These are phyloP conservation scores for Aspergillus fructus DNA, from an alignment of 2,329 filamentous ascomycete species.

Conservation along the genomic window DNA sequence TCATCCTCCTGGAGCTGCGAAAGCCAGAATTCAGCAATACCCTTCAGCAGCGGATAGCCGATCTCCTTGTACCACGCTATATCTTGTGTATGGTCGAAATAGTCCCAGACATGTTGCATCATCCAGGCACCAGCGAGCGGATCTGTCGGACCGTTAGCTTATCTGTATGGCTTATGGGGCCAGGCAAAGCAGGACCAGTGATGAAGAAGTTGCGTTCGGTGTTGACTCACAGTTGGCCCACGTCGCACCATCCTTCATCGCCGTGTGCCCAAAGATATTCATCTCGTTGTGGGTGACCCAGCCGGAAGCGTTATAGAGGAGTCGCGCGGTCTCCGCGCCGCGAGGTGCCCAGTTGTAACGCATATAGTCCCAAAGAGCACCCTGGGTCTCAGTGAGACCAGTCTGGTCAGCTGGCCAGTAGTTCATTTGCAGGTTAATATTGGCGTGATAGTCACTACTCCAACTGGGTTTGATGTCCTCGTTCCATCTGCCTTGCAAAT, in stretches of 20 bases:
- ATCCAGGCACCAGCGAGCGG: slow-evolving; percentile 55
- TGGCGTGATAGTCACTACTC: slow-evolving; percentile 58
- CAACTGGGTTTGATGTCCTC: slow-evolving; percentile 48
- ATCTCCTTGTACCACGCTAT: slow-evolving; percentile 43
- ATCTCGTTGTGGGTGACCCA: slow-evolving; percentile 60
- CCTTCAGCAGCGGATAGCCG: slow-evolving; percentile 57
- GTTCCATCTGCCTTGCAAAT: slow-evolving; percentile 59
- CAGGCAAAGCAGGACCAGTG: too few species aligned
- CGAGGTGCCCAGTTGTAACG: slow-evolving; percentile 54
- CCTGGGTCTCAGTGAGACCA: slow-evolving; percentile 47
- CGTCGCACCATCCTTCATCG: slow-evolving; percentile 14
- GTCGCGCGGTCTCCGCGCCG: slow-evolving; percentile 52
- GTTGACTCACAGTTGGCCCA: background rate
- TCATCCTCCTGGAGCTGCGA: slow-evolving; percentile 52
- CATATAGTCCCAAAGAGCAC: slow-evolving; percentile 55
- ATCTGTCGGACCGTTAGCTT: slow-evolving; percentile 22
- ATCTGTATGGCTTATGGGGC: too few species aligned
- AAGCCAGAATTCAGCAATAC: slow-evolving; percentile 57
- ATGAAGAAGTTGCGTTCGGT: too few species aligned
- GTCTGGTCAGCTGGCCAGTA: slow-evolving; percentile 58
- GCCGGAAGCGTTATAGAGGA: slow-evolving; percentile 55
- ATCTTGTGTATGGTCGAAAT: slow-evolving; percentile 56
- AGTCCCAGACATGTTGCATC: slow-evolving; percentile 60
- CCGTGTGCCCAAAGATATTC: slow-evolving; percentile 60
- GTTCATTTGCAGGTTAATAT: slow-evolving; percentile 64